Evolutionary conservation across 2,329 filamentous ascomycete species (phyloP).

Genomic region (Teratosphaeria pseudoeucalypti): DNA sequence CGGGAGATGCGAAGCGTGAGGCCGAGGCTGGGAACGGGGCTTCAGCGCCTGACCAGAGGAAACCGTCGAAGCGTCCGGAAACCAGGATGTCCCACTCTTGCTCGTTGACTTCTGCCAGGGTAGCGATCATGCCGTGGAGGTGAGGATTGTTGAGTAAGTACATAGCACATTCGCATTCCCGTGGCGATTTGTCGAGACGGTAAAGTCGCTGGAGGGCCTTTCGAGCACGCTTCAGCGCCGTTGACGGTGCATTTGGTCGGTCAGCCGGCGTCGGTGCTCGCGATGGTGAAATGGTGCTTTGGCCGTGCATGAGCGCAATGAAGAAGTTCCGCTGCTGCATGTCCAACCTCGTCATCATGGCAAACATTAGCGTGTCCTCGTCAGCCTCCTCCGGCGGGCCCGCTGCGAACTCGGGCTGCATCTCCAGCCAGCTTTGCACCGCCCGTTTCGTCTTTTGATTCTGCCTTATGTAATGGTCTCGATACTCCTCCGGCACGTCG

Average conservation of each 20-base stretch:
- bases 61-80: conserved; percentile 89
- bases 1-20: conserved; percentile 17
- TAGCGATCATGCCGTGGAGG: conserved; percentile 77
- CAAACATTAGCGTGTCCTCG: conserved; percentile 86
- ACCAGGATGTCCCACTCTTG: conserved; percentile 96
- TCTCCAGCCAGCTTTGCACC: conserved; percentile 81
- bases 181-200: conserved; percentile 58
- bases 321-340: conserved; percentile 68
- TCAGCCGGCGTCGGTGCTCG: conserved; percentile 57
- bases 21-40: conserved; percentile 30
- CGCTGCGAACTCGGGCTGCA: conserved; percentile 61
- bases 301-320: conserved; percentile 62
- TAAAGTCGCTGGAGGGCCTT: conserved; percentile 78
- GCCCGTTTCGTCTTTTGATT: conserved; percentile 86
- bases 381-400: conserved; percentile 81
- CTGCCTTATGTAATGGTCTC: conserved; percentile 83
- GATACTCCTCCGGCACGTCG: conserved; percentile 86
- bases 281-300: conserved; percentile 38
- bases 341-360: conserved; percentile 79
- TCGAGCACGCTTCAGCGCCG: conserved; percentile 64
- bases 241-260: conserved; percentile 35
- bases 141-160: conserved; percentile 74
- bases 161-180: conserved; percentile 76
- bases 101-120: conserved; percentile 74
- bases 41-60: conserved; percentile 87